A percentile compares a stretch with the other conserved stretches of the same genome.
Evolutionary conservation across 441 rosid species (phyloP).

Genomic region (Eruca vesicaria): DNA sequence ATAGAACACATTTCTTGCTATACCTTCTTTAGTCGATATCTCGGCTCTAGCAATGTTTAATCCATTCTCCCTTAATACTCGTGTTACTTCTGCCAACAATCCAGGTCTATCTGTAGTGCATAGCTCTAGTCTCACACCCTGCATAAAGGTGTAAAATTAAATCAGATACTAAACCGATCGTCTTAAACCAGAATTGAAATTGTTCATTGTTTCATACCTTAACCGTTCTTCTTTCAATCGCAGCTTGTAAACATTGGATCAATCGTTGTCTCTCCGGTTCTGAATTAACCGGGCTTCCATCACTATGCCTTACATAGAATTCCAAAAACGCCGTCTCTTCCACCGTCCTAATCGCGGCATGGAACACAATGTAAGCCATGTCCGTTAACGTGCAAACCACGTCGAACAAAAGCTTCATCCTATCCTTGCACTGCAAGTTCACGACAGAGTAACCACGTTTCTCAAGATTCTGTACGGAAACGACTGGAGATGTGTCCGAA

Average conservation of each 20-base stretch:
- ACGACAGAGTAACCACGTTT: conserved; percentile 85
- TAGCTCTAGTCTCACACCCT: conserved; percentile 88
- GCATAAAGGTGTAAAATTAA: neutral
- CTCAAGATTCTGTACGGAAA: conserved; percentile 74
- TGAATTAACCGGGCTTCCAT: conserved; percentile 82
- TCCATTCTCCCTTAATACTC: conserved; percentile 81
- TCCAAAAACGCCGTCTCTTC: conserved; percentile 50
- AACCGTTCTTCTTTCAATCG: conserved; percentile 74
- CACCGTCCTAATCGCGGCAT: conserved; percentile 56
- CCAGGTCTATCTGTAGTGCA: conserved; percentile 59
- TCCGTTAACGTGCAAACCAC: conserved; percentile 92
- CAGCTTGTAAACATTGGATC: conserved; percentile 79
- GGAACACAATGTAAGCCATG: conserved; percentile 88
- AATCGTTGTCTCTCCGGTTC: conserved; percentile 91
- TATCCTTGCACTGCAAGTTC: conserved; percentile 81
- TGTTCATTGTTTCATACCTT: conserved; percentile 45
- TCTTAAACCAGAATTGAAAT: neutral
- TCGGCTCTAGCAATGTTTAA: conserved; percentile 87
- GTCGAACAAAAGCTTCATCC: conserved; percentile 74
- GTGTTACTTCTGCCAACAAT: conserved; percentile 74
- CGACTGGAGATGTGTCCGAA: conserved; percentile 44
- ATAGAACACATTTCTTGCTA: conserved; percentile 62
- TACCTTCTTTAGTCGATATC: conserved; percentile 58
- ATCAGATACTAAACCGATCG: neutral
- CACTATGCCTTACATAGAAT: conserved; percentile 69